Evolutionary conservation across 2,329 filamentous ascomycete genomes (phyloP).

Genomic region (Penicillium sp.): DNA sequence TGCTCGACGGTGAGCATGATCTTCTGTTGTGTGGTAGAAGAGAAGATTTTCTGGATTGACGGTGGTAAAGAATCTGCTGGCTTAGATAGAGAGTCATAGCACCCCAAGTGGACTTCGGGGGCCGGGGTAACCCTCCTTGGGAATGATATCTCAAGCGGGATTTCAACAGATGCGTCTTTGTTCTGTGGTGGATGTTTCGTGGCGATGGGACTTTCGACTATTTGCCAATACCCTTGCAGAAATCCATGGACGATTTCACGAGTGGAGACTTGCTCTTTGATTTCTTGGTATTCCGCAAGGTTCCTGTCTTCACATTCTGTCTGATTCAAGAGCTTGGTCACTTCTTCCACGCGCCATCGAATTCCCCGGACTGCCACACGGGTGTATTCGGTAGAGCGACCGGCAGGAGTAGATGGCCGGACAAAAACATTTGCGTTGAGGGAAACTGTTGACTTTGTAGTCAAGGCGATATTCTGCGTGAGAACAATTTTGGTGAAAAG

Average conservation of each 20-base stretch:
- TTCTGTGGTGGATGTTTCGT: conserved; percentile 1
- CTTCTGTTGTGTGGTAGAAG: background rate
- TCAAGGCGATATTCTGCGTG: conserved; percentile 3
- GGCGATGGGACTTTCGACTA: conserved; percentile 4
- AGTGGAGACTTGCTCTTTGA: conserved; percentile 2
- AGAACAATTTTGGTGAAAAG: conserved; percentile 9
- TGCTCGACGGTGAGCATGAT: conserved; percentile 10
- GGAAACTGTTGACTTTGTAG: conserved; percentile 2
- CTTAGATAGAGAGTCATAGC: conserved; percentile 1
- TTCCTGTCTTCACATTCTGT: background rate
- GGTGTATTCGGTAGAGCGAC: conserved; percentile 11
- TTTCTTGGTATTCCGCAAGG: background rate
- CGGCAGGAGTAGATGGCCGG: conserved; percentile 20
- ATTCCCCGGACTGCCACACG: conserved; percentile 10
- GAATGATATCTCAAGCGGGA: conserved; percentile 7
- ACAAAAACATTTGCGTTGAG: conserved; percentile 24
- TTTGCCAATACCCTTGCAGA: conserved; percentile 14
- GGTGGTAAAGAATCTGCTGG: background rate
- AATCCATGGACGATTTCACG: conserved; percentile 9
- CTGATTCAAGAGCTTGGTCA: conserved; percentile 8
- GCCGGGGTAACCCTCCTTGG: conserved; percentile 1
- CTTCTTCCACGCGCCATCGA: conserved; percentile 17
- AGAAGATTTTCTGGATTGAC: background rate
- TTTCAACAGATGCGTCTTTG: conserved; percentile 7
- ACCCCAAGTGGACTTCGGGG: conserved; percentile 2